These are phyloP conservation scores for Inosperma sp. DNA, from an alignment of 768 basidiomycete species.

Conservation along the genomic window DNA sequence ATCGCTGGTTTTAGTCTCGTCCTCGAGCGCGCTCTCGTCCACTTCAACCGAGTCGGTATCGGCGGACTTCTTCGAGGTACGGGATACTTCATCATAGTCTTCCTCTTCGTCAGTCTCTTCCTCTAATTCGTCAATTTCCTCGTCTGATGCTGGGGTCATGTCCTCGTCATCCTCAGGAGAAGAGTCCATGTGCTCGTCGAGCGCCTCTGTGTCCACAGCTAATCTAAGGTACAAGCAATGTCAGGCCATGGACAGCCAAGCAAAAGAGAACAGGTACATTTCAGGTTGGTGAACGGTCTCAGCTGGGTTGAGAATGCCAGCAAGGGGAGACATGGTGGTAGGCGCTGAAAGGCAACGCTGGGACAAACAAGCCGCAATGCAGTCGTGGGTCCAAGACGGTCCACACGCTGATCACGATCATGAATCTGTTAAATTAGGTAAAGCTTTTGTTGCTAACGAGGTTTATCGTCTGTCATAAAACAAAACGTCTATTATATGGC, in stretches of 20 bases:
- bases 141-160: conserved; percentile 22
- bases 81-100: conserved; percentile 16
- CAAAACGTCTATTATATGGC: conserved; percentile 12
- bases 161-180: conserved; percentile 27
- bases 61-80: conserved; percentile 4
- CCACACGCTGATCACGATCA: conserved; percentile 27
- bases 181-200: conserved; percentile 28
- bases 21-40: conserved; percentile 6
- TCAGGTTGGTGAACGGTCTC: conserved; percentile 33
- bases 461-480: conserved; percentile 11
- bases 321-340: conserved; percentile 51
- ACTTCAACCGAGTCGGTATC: conserved; percentile 1
- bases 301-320: conserved; percentile 54
- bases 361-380: conserved; percentile 24
- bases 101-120: conserved; percentile 23
- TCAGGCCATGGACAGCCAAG: conserved; percentile 17
- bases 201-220: conserved; percentile 15
- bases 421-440: conserved; percentile 24
- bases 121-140: conserved; percentile 27
- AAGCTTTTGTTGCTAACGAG: conserved; percentile 17
- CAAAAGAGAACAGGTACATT: conserved; percentile 36
- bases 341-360: conserved; percentile 23
- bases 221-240: conserved; percentile 15
- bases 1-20: conserved; percentile 5
- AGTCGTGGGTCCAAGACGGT: conserved; percentile 34